A percentile compares a stretch with the other conserved stretches of the same genome.
phyloP scores from a whole-genome alignment of 106 monocot genomes.

The Dendrobium nobile region DNA sequence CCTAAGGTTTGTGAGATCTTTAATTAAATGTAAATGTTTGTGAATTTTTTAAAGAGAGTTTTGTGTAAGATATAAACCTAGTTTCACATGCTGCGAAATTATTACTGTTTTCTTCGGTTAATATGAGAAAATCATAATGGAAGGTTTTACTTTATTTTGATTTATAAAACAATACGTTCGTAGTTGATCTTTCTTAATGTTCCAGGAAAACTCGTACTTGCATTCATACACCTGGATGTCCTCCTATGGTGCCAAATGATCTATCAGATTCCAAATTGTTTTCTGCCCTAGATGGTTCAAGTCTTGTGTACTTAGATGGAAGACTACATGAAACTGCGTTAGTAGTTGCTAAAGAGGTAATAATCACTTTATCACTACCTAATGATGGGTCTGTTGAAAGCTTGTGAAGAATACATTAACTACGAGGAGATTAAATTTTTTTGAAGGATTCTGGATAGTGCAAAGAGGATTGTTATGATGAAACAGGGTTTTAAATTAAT shows the following conservation, averaged over 20 bases:
- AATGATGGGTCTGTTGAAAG: not conserved
- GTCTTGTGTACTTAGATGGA: conserved; percentile 79
- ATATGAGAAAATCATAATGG: not conserved
- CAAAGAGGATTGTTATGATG: not conserved
- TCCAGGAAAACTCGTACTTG: conserved; percentile 95
- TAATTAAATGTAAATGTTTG: not conserved
- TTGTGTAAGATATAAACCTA: not conserved
- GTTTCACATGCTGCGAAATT: not conserved
- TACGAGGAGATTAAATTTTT: not conserved
- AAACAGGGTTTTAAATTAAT: not conserved
- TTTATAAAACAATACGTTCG: not conserved
- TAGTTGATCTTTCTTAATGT: not conserved
- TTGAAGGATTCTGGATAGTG: too few species aligned
- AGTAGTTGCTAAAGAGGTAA: conserved; percentile 89
- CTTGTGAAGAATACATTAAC: not conserved
- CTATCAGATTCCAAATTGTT: conserved; percentile 51
- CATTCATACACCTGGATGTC: conserved; percentile 85
- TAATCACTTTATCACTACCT: not conserved
- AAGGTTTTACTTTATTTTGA: not conserved
- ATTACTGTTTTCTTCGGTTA: not conserved
- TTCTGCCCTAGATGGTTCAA: conserved; percentile 73
- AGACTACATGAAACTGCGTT: conserved; percentile 88
- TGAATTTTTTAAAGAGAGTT: not conserved
- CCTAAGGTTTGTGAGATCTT: not conserved
- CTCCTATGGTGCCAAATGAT: conserved; percentile 71